Conservation (phyloP, 306 rosid species). For the Chamaecrista fasciculata region DNA sequence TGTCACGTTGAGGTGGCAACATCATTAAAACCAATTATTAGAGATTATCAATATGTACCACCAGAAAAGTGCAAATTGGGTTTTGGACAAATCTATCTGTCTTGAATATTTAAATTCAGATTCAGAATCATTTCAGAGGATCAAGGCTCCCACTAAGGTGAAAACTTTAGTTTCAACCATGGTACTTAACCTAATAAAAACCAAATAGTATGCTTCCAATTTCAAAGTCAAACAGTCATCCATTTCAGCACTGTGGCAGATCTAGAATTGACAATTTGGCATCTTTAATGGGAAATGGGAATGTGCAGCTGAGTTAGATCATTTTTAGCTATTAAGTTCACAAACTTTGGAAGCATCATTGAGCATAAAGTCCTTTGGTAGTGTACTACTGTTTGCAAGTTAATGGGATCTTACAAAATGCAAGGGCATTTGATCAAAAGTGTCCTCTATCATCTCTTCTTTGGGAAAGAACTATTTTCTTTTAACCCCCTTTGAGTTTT, state of each 20-base stretch:
- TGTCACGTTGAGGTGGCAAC: too few species aligned
- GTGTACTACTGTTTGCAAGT: too few species aligned
- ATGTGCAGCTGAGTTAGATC: neutral
- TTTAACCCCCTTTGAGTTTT: neutral
- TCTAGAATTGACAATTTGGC: neutral
- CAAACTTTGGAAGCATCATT: too few species aligned
- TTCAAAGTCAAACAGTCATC: neutral
- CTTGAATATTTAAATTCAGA: too few species aligned
- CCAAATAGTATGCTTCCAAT: neutral
- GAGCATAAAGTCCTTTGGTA: too few species aligned
- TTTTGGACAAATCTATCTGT: too few species aligned
- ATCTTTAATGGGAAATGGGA: too few species aligned
- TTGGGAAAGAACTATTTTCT: neutral
- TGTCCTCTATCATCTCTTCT: neutral
- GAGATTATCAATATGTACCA: too few species aligned
- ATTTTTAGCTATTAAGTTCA: neutral
- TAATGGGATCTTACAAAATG: too few species aligned
- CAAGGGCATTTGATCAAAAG: neutral
- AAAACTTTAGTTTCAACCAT: neutral
- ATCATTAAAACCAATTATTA: too few species aligned
- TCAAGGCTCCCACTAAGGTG: neutral
- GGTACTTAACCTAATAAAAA: neutral
- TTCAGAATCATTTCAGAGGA: neutral
- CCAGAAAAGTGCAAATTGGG: too few species aligned
- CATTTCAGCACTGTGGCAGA: neutral